phyloP scores from a whole-genome alignment of 192 early-diverging fungal genomes.

The Umbelopsis ramanniana region DNA sequence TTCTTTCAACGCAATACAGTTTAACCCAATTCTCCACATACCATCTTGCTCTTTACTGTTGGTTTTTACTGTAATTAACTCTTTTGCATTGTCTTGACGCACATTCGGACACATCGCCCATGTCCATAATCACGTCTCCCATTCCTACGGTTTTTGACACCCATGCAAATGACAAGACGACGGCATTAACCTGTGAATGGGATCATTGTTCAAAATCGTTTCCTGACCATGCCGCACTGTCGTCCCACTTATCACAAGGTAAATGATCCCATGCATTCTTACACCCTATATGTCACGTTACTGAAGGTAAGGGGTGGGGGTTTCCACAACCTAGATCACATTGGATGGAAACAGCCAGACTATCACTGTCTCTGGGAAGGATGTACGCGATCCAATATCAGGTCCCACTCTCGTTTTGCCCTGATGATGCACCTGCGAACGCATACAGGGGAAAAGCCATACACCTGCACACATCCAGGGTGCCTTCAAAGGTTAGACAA shows the following conservation, averaged over 20 bases:
- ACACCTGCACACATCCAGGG: conserved; percentile 43
- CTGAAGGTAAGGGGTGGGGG: too few species aligned
- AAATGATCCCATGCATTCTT: not conserved
- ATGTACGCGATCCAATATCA: conserved; percentile 52
- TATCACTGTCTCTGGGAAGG: conserved; percentile 63
- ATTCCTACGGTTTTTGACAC: not conserved
- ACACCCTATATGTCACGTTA: too few species aligned
- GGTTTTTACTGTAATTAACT: not conserved
- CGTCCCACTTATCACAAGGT: conserved; percentile 54
- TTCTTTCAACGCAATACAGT: not conserved
- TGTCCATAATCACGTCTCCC: conserved; percentile 8
- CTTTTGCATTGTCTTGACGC: not conserved
- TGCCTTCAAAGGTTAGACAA: conserved; percentile 39
- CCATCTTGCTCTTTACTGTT: not conserved
- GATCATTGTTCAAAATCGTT: conserved; percentile 45
- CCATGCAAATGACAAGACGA: not conserved
- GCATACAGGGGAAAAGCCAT: conserved; percentile 65
- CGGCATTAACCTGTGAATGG: conserved; percentile 40
- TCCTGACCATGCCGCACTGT: conserved; percentile 39
- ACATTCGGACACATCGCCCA: not conserved
- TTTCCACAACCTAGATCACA: conserved; percentile 37
- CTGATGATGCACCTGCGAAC: conserved; percentile 62
- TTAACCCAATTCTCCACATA: not conserved
- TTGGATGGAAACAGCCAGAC: conserved; percentile 61
- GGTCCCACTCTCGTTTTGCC: conserved; percentile 58